Percentiles rank a stretch among this genome's conserved stretches.
These are phyloP conservation scores for Tetradesmus obliquus DNA, from an alignment of 139 green algal genomes.

Conservation along the genomic window DNA sequence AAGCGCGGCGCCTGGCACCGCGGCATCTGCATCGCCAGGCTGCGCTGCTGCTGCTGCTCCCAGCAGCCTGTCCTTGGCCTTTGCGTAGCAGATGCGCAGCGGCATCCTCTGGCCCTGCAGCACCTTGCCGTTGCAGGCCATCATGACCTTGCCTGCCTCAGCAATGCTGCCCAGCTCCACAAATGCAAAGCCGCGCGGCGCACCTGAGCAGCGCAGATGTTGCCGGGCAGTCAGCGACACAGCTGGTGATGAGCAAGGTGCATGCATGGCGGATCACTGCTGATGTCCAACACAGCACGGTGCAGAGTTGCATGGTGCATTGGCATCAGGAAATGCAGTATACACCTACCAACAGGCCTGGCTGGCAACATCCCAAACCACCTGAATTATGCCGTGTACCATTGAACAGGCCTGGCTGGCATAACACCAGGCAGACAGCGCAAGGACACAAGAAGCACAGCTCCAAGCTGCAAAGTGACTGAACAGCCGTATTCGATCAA, in stretches of 20 bases:
- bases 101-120: conserved; percentile 45
- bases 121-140: conserved; percentile 46
- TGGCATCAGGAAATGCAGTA: no score
- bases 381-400: no score
- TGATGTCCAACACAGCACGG: no score
- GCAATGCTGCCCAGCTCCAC: conserved; percentile 66
- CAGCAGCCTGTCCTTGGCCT: conserved; percentile 27
- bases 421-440: no score
- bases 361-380: no score
- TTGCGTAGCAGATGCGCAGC: conserved; percentile 39
- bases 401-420: no score
- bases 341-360: no score
- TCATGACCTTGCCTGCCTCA: conserved; percentile 47
- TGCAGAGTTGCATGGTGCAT: no score
- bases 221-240: not conserved
- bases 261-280: no score
- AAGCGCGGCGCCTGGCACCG: not conserved
- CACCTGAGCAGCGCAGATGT: conserved; percentile 43
- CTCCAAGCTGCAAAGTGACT: not conserved
- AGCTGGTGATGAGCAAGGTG: not conserved
- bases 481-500: not conserved
- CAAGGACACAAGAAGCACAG: no score
- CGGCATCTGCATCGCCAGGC: conserved; percentile 22
- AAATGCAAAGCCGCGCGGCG: conserved; percentile 71
- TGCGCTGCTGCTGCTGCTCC: conserved; percentile 31